Evolutionary conservation across 306 rosid species (phyloP).

Genomic region (Prunus kanzakura): DNA sequence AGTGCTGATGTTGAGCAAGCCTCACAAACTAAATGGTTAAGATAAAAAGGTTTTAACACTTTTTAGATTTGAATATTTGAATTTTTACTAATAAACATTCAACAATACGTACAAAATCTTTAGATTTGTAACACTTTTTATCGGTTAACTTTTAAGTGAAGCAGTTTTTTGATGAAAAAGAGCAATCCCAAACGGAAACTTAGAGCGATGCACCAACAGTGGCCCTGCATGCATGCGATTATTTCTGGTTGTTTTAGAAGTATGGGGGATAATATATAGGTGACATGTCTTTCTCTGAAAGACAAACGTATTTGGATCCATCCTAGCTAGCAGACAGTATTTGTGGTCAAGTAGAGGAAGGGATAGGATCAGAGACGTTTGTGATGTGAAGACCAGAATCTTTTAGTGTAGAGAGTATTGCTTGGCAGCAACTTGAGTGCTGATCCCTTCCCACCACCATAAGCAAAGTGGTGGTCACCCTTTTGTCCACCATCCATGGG

Average conservation of each 20-base stretch:
- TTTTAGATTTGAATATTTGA: too few relatives aligned
- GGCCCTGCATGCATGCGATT: neutral
- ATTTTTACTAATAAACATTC: too few relatives aligned
- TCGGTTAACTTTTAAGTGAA: too few relatives aligned
- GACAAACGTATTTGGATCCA: neutral
- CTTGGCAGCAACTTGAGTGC: neutral
- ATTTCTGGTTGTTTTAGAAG: too few relatives aligned
- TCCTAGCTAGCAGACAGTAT: neutral
- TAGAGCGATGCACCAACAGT: too few relatives aligned
- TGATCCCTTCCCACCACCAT: neutral
- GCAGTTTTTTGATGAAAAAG: too few relatives aligned
- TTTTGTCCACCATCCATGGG: neutral
- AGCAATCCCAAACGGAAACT: too few relatives aligned
- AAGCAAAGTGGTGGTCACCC: neutral
- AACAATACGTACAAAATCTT: too few relatives aligned
- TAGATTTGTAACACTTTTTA: too few relatives aligned
- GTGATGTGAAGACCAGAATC: neutral
- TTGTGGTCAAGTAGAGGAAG: neutral
- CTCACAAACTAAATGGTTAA: too few relatives aligned
- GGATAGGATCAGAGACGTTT: neutral
- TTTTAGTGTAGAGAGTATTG: neutral
- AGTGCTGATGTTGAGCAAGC: too few relatives aligned
- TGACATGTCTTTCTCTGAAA: neutral
- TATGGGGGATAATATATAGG: neutral
- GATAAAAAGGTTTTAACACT: too few relatives aligned